Conservation (phyloP, 495 filamentous ascomycete species). For the Daldinia bambusicola region DNA sequence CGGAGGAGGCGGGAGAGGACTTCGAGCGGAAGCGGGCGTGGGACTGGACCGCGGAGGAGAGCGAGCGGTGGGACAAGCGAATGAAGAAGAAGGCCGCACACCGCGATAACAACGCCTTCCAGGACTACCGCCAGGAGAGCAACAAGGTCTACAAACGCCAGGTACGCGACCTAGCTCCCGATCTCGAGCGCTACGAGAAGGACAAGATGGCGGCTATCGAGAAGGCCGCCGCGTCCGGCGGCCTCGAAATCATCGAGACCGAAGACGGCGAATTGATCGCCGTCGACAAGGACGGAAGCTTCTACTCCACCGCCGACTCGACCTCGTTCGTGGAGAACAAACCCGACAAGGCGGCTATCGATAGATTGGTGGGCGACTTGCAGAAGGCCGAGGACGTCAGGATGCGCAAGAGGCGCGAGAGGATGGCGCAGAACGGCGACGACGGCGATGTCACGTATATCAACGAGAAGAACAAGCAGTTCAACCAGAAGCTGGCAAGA, state of each 20-base stretch:
- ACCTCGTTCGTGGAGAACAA: constrained; percentile 84
- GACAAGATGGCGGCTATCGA: constrained; percentile 87
- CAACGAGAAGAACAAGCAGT: constrained; percentile 99
- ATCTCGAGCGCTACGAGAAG: constrained; percentile 83
- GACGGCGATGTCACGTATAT: constrained; percentile 96
- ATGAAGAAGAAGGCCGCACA: constrained; percentile 85
- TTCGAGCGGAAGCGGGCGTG: constrained; percentile 98
- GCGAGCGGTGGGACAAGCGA: constrained; percentile 90
- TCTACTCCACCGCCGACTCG: constrained; percentile 87
- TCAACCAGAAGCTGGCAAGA: constrained; percentile 93
- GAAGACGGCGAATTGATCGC: constrained; percentile 94
- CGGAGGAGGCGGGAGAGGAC: constrained; percentile 83
- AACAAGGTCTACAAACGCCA: constrained; percentile 95
- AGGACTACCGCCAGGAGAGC: constrained; percentile 87
- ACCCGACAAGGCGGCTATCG: constrained; percentile 89
- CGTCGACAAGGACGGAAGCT: constrained; percentile 87
- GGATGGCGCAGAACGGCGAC: constrained; percentile 75
- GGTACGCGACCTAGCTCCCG: constrained; percentile 73
- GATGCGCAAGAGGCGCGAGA: constrained; percentile 83
- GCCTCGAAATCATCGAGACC: constrained; percentile 91
- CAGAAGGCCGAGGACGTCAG: constrained; percentile 87
- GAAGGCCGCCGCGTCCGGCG: constrained; percentile 79
- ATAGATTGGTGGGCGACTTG: constrained; percentile 85
- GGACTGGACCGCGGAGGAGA: constrained; percentile 97
- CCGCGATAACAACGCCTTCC: constrained; percentile 86